Evolutionary conservation across 139 green algal species (phyloP).

Genomic region (Asterochloris erici): DNA sequence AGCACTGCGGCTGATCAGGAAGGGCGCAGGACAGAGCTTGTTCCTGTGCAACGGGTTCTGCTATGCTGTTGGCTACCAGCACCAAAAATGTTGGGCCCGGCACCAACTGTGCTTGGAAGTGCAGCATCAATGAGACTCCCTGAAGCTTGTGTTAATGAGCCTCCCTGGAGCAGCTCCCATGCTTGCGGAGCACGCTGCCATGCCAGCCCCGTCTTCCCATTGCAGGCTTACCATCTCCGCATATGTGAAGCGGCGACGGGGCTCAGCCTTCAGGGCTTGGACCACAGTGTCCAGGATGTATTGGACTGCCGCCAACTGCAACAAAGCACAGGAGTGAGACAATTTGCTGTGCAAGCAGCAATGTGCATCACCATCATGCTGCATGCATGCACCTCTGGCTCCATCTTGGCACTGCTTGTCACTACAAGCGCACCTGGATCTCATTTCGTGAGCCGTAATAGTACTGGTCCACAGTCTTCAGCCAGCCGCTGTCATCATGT

Average conservation of each 20-base stretch:
- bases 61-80: too few species aligned
- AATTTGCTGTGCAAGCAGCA: too few species aligned
- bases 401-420: neutral
- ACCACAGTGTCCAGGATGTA: conserved; percentile 83
- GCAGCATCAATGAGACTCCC: neutral
- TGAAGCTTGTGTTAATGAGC: neutral
- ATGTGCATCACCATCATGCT: too few species aligned
- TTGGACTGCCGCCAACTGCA: conserved; percentile 62
- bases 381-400: too few species aligned
- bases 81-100: too few species aligned
- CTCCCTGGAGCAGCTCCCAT: neutral
- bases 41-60: too few species aligned
- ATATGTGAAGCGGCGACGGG: conserved; percentile 71
- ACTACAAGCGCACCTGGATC: conserved; percentile 75
- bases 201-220: too few species aligned
- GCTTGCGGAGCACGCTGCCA: neutral
- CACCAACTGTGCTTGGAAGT: neutral
- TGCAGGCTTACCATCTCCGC: conserved; percentile 62
- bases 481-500: conserved; percentile 87
- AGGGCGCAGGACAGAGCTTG: too few species aligned
- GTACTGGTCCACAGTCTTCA: conserved; percentile 93
- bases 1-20: too few species aligned
- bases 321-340: too few species aligned
- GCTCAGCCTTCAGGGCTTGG: conserved; percentile 51
- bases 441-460: conserved; percentile 66